Conservation (phyloP, 2,329 filamentous ascomycete genomes). For the Coniochaeta sp. region DNA sequence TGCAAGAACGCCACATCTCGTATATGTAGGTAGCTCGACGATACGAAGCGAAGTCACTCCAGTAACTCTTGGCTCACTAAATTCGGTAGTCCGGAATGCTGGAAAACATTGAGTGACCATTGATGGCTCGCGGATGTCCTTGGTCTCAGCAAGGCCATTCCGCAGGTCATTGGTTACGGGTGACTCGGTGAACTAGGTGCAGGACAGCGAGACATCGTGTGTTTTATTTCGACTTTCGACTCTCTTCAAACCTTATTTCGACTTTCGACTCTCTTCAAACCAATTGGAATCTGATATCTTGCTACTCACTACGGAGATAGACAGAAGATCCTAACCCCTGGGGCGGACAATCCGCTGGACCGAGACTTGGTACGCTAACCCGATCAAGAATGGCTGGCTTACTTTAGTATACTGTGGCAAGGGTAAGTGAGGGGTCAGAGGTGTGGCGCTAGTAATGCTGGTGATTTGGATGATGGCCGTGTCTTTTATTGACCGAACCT, state of each 20-base stretch:
- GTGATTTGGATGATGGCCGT: slow-evolving; percentile 17
- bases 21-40: no score
- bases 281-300: no score
- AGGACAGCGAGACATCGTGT: no score
- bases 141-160: not conserved
- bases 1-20: not conserved
- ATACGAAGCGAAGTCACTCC: no score
- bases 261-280: no score
- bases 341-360: not conserved
- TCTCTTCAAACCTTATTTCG: no score
- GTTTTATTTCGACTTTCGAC: no score
- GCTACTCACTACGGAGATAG: no score
- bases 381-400: not conserved
- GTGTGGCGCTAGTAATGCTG: slow-evolving; percentile 16
- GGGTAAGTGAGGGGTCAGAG: slow-evolving; percentile 5
- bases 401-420: no score
- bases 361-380: not conserved
- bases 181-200: no score
- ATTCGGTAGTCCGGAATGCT: not conserved
- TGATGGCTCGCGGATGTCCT: not conserved
- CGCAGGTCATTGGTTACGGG: not conserved
- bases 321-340: no score
- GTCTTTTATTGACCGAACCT: slow-evolving; percentile 15
- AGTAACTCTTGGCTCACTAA: no score
- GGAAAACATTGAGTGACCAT: not conserved